phyloP scores from a whole-genome alignment of 768 basidiomycete species.

The Hypsizygus marmoreus region DNA sequence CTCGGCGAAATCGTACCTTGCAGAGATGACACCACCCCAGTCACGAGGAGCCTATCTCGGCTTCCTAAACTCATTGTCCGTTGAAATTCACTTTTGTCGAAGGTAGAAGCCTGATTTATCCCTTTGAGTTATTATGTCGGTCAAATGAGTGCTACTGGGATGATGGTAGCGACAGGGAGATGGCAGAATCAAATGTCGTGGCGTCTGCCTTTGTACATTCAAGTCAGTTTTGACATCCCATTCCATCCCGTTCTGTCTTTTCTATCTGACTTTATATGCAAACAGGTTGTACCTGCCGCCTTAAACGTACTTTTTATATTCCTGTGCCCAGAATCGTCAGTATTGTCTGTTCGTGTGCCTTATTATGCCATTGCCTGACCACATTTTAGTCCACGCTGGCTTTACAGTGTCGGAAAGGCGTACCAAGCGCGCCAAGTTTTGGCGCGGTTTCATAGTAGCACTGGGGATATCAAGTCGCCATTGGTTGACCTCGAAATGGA shows the following conservation, averaged over 20 bases:
- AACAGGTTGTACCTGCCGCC: constrained; percentile 45
- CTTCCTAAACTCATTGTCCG: constrained; percentile 53
- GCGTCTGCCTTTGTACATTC: constrained; percentile 53
- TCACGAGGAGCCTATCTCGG: constrained; percentile 52
- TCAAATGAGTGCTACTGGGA: constrained; percentile 55
- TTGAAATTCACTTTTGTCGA: background rate
- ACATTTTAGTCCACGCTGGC: constrained; percentile 48
- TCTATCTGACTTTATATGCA: background rate
- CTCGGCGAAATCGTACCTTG: constrained; percentile 52
- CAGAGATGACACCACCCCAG: constrained; percentile 51
- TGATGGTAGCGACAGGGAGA: constrained; percentile 54
- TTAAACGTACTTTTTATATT: constrained; percentile 48
- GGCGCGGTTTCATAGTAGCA: constrained; percentile 49
- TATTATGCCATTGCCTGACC: background rate
- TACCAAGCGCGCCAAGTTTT: constrained; percentile 46
- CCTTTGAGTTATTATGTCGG: constrained; percentile 48
- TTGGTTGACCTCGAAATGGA: constrained; percentile 52
- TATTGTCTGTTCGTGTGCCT: background rate
- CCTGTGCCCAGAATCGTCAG: constrained; percentile 53
- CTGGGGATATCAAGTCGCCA: constrained; percentile 47
- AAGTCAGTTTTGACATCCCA: constrained; percentile 30
- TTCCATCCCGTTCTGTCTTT: background rate
- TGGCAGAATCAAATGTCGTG: constrained; percentile 44
- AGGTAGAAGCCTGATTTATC: background rate
- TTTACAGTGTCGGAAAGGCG: constrained; percentile 47